phyloP scores from a whole-genome alignment of 2,329 filamentous ascomycete genomes.

The Colletotrichum abscissum region DNA sequence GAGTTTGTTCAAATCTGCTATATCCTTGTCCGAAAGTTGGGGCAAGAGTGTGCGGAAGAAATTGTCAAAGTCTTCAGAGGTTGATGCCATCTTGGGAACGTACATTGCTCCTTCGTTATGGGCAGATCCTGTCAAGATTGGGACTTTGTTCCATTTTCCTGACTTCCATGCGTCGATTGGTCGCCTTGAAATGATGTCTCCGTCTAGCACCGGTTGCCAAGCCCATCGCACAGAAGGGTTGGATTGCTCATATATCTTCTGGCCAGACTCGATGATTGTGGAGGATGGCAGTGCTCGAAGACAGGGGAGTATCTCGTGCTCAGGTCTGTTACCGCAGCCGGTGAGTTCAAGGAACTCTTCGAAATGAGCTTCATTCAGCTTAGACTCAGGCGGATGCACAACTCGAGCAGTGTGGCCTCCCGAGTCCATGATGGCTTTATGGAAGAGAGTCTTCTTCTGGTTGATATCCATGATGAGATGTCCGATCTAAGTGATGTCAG shows the following conservation, averaged over 20 bases:
- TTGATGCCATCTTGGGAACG: slow-evolving; percentile 35
- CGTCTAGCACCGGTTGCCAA: slow-evolving; percentile 46
- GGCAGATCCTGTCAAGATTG: slow-evolving; percentile 43
- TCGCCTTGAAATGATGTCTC: slow-evolving; percentile 43
- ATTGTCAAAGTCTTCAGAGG: slow-evolving; percentile 37
- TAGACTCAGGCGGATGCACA: slow-evolving; percentile 40
- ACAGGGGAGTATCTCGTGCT: slow-evolving; percentile 41
- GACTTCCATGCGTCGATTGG: slow-evolving; percentile 46
- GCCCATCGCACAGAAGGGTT: slow-evolving; percentile 46
- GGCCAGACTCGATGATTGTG: slow-evolving; percentile 41
- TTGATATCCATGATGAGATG: slow-evolving; percentile 48
- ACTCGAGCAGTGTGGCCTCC: slow-evolving; percentile 45
- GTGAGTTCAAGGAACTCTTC: slow-evolving; percentile 44
- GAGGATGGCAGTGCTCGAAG: slow-evolving; percentile 40
- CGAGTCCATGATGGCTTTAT: slow-evolving; percentile 47
- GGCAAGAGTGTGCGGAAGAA: slow-evolving; percentile 45
- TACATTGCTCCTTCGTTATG: slow-evolving; percentile 46
- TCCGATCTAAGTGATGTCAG: slow-evolving; percentile 38
- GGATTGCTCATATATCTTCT: slow-evolving; percentile 42
- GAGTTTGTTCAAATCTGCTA: slow-evolving; percentile 41
- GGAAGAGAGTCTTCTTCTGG: slow-evolving; percentile 44
- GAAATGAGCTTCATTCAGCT: slow-evolving; percentile 44
- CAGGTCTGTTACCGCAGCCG: slow-evolving; percentile 35
- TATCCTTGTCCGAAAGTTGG: slow-evolving; percentile 42
- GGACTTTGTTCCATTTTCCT: slow-evolving; percentile 45